Evolutionary conservation across 1,139 yeast species (phyloP).

Genomic region (Taphrina communis): DNA sequence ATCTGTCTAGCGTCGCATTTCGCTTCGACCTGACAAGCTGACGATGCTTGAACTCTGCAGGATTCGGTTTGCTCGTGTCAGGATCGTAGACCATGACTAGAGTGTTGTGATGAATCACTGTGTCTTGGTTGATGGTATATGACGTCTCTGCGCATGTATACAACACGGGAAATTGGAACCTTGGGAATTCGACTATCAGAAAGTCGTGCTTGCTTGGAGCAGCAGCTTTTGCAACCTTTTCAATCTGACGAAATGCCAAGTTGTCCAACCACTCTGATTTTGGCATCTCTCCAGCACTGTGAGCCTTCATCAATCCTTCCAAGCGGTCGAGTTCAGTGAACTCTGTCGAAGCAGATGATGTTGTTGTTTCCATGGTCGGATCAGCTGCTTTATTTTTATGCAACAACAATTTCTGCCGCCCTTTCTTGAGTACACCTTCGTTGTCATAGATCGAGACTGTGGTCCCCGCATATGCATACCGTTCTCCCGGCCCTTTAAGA

Average conservation of each 20-base stretch:
- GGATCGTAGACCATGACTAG: constrained; percentile 66
- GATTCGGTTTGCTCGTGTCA: constrained; percentile 70
- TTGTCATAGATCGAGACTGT: constrained; percentile 65
- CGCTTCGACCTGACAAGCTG: constrained; percentile 82
- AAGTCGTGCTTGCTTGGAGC: constrained; percentile 50
- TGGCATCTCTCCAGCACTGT: constrained; percentile 70
- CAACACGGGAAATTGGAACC: constrained; percentile 80
- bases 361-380: constrained; percentile 48
- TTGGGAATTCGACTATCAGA: constrained; percentile 71
- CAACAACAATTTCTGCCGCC: constrained; percentile 61
- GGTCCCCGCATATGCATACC: constrained; percentile 64
- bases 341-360: constrained; percentile 50
- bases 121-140: constrained; percentile 47
- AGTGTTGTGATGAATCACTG: constrained; percentile 53
- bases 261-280: constrained; percentile 78
- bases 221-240: constrained; percentile 53
- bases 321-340: constrained; percentile 53
- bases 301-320: constrained; percentile 65
- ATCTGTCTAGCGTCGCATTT: constrained; percentile 76
- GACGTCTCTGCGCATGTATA: constrained; percentile 54
- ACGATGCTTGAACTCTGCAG: constrained; percentile 85
- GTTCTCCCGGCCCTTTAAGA: constrained; percentile 60
- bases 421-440: constrained; percentile 60
- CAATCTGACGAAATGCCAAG: constrained; percentile 65
- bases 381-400: constrained; percentile 53